Evolutionary conservation across 1,284 basidiomycete species (phyloP).

Genomic region (Austroboletus sp.): DNA sequence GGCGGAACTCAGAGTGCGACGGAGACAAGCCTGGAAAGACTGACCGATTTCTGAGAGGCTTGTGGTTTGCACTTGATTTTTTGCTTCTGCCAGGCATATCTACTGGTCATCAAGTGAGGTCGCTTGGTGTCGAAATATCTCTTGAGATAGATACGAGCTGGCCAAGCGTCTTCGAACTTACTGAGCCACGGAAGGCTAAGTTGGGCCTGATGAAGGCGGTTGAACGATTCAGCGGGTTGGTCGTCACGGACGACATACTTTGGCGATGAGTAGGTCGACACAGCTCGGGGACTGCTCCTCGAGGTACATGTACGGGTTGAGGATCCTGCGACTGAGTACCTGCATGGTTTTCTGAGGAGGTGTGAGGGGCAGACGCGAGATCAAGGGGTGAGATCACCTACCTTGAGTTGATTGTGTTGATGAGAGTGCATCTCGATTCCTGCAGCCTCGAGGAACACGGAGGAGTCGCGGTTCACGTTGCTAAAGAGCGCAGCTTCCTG

Average conservation of each 20-base stretch:
- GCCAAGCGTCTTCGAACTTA: conserved; percentile 19
- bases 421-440: conserved; percentile 6
- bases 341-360: conserved; percentile 8
- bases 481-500: neutral
- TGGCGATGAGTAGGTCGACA: conserved; percentile 11
- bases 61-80: neutral
- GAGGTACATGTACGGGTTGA: conserved; percentile 13
- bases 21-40: neutral
- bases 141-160: conserved; percentile 19
- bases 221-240: neutral
- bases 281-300: conserved; percentile 12
- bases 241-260: neutral
- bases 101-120: conserved; percentile 2
- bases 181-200: conserved; percentile 16
- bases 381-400: neutral
- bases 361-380: neutral
- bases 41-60: neutral
- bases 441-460: conserved; percentile 5
- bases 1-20: neutral
- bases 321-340: conserved; percentile 2
- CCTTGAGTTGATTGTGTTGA: conserved; percentile 14
- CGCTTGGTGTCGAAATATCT: conserved; percentile 15
- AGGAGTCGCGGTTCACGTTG: neutral
- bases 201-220: conserved; percentile 7
- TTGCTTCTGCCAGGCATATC: neutral